Percentiles rank a stretch among this genome's conserved stretches.
These are phyloP conservation scores for Komagataella pseudopastoris DNA, from an alignment of 805 yeast genomes.

Conservation along the genomic window DNA sequence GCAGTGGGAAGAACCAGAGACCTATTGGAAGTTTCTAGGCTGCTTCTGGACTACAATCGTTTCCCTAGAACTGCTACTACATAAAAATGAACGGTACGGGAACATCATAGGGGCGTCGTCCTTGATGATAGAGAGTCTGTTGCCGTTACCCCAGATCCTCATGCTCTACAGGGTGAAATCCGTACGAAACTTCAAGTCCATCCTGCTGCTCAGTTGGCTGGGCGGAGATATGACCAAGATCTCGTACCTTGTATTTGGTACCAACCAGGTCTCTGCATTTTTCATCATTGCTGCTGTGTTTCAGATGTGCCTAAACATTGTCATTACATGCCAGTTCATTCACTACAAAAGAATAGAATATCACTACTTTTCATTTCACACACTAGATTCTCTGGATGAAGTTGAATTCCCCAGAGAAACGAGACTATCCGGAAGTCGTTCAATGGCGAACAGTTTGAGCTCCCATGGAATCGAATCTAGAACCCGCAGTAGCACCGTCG, in stretches of 20 bases:
- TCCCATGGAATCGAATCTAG: not conserved
- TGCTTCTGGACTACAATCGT: conserved; percentile 19
- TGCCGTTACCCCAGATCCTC: conserved; percentile 73
- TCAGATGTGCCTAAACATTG: conserved; percentile 64
- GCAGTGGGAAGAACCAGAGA: conserved; percentile 64
- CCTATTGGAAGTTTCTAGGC: conserved; percentile 51
- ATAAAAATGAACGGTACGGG: conserved; percentile 14
- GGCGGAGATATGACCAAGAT: conserved; percentile 80
- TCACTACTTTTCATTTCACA: not conserved
- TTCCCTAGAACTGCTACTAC: conserved; percentile 9
- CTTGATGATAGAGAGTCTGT: conserved; percentile 54
- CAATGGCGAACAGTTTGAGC: not conserved
- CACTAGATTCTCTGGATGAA: not conserved
- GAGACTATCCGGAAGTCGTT: not conserved
- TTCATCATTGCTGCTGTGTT: conserved; percentile 62
- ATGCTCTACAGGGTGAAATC: conserved; percentile 51
- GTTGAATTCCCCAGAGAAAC: not conserved
- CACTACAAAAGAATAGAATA: conserved; percentile 32
- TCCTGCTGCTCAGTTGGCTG: conserved; percentile 72
- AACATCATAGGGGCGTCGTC: conserved; percentile 18
- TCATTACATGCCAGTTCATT: conserved; percentile 61
- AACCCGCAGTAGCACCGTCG: not conserved
- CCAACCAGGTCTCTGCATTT: conserved; percentile 48
- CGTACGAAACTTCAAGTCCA: conserved; percentile 66
- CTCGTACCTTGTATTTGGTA: conserved; percentile 62